Base-by-base conservation (phyloP, 306 rosid species). In the Clitoria ternatea region DNA sequence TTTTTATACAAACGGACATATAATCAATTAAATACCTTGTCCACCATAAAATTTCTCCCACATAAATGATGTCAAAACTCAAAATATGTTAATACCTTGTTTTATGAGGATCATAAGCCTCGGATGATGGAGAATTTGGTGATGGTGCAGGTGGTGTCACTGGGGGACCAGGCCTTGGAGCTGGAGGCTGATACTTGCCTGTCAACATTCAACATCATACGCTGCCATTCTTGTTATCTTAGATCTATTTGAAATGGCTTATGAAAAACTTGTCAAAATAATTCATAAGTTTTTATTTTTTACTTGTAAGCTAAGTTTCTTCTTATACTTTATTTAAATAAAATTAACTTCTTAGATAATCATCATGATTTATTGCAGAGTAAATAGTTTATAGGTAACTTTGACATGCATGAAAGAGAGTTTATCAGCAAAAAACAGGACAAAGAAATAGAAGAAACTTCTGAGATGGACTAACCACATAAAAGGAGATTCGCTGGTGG, bases 401-500 rank as follows among this genome's bases (percentile, higher is more conserved):
- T n/a, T n/a, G n/a, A n/a, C n/a, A n/a, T n/a, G n/a, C 43, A 40
- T 27, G 18, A 20, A 43, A 17, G 30, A 3, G 54, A 40, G 6
- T 44, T 59, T n/a, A 11, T 17, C 36, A 14, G 35, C 8, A 13
- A 2, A 60, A 5, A 30, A 0, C 2, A 18, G 27, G 33, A 10
- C 2, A 60, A 26, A 65, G 0, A 52, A 3, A 23, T 4, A 23
- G 35, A 22, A 18, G 10, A 45, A 30, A 29, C 1, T 11, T 39
- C 20, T 15, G 6, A 20, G 2, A 56, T 79, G 26, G 30, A 84
- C 89, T 80, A 45, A 93, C 96, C 97, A 77, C 94, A 90, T 20
- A 70, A 69, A 33, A 93, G 85, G 35, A 87, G 82, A 52, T 93
- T 90, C 0, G 64, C 1, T 1, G 88, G 97, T 0, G 90, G 92